Base-by-base conservation (phyloP, 768 basidiomycete species). In the Sistotremastrum niveocremeum region DNA sequence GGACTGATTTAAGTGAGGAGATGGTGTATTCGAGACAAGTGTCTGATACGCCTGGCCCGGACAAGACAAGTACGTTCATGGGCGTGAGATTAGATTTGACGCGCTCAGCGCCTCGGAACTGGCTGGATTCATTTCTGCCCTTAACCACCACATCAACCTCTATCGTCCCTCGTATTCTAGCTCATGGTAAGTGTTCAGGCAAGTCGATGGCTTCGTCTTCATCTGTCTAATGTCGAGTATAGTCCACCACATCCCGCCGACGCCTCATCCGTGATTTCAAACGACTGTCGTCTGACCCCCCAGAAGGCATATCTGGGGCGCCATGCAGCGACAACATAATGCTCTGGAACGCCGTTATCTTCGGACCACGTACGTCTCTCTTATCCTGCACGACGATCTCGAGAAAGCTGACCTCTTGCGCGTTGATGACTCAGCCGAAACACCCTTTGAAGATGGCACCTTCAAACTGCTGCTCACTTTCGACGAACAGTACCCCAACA, bases 311-410 rank as follows among this genome's bases (percentile, higher is more conserved):
- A 54, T 93, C 89, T 4, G 95, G 94, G 9, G 93, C 89, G 57
- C 94, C 95, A 59, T 91, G 89, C 59, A 82, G 89, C 2, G 95
- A 98, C 61, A 98, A 98, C 62, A 95, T 99, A 63, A 95, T 98
- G 90, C 73, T 97, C 10, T 99, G 95, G 95, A 99, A 99, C 57
- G 95, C 95, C 2, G 95, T 99, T 47, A 99, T 99, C 51, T 98
- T 99, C 59, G 95, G 95, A 3, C 95, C 95, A 64, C 84, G 94
- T 91, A 49, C 57, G 82, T 65, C 11, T 34, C 5, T 4, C 31
- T 28, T 11, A 29, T 38, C 45, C 38, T 35, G 29, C 4, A 20
- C 36, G 35, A 1, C 4, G 36, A 6, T 36, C 46, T 37, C 28
- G 35, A 34, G 47, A 49, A 41, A 31, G 45, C 44, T 37, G 34